Conservation (phyloP, 768 basidiomycete species). For the Psilocybe cyanescens region DNA sequence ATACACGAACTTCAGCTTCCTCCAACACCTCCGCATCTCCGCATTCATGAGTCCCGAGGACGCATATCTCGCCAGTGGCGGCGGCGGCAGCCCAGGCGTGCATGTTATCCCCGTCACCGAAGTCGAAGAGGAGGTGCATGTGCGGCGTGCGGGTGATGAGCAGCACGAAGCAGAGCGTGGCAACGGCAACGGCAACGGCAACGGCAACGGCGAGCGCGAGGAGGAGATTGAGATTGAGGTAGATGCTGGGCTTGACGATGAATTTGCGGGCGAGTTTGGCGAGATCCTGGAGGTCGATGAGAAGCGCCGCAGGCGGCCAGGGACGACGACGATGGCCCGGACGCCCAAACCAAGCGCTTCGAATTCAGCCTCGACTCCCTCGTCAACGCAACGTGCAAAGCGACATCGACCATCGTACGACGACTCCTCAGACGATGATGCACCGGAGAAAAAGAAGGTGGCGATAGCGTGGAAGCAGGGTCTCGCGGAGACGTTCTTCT, state of each 20-base stretch:
- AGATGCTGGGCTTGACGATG: constrained; percentile 2
- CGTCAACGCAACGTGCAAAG: neutral
- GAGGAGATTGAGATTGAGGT: neutral
- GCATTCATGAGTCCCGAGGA: constrained; percentile 48
- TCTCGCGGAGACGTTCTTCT: constrained; percentile 84
- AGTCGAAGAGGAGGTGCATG: neutral
- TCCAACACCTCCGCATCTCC: constrained; percentile 75
- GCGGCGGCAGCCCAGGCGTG: neutral
- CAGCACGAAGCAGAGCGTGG: too few relatives aligned
- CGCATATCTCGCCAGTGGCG: neutral
- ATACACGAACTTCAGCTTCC: constrained; percentile 83
- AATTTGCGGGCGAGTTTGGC: neutral
- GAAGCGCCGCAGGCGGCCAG: neutral
- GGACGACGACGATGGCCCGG: neutral
- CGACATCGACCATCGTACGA: neutral
- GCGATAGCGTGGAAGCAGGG: constrained; percentile 30
- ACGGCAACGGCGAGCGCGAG: neutral
- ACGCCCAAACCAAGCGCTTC: neutral
- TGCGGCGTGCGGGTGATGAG: too few relatives aligned
- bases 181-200: too few relatives aligned
- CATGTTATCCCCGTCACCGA: neutral
- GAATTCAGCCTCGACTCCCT: neutral
- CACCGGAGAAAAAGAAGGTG: constrained; percentile 14
- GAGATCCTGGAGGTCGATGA: neutral
- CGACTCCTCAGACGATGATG: constrained; percentile 6